These are phyloP conservation scores for Rhizopogon vesiculosus DNA, from an alignment of 768 basidiomycete genomes.

Conservation along the genomic window DNA sequence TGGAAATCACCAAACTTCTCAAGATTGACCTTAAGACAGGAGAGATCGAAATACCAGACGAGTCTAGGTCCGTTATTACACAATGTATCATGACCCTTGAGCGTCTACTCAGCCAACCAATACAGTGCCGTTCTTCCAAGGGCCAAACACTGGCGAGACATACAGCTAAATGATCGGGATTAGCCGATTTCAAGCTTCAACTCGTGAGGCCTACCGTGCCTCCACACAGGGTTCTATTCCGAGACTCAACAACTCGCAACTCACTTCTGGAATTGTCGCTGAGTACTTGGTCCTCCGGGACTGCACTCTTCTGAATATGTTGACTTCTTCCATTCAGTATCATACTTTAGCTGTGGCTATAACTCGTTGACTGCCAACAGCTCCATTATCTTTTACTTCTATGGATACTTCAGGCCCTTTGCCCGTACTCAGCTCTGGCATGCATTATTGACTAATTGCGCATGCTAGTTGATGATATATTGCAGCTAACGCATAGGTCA, in stretches of 20 bases:
- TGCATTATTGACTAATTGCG: neutral
- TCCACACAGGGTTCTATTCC: neutral
- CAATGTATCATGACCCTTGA: neutral
- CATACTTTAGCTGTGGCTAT: neutral
- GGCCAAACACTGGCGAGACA: constrained; percentile 31
- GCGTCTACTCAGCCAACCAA: constrained; percentile 1
- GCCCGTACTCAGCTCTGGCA: neutral
- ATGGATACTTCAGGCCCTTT: neutral
- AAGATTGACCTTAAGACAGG: constrained; percentile 42
- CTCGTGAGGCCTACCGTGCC: neutral
- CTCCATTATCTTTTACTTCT: neutral
- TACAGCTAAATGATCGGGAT: constrained; percentile 15
- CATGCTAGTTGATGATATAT: neutral
- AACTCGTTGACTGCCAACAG: neutral
- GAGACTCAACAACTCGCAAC: neutral
- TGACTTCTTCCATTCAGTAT: neutral
- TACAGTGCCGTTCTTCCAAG: constrained; percentile 23
- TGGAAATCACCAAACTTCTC: constrained; percentile 64
- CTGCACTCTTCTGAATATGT: neutral
- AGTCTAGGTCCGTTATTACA: constrained; percentile 33
- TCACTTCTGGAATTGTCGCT: neutral
- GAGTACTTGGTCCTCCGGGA: neutral
- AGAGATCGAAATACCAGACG: constrained; percentile 45
- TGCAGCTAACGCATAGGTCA: neutral
- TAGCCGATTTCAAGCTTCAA: neutral